Evolutionary conservation across 1,284 basidiomycete species (phyloP).

Genomic region (Apiotrichum veenhuisii): DNA sequence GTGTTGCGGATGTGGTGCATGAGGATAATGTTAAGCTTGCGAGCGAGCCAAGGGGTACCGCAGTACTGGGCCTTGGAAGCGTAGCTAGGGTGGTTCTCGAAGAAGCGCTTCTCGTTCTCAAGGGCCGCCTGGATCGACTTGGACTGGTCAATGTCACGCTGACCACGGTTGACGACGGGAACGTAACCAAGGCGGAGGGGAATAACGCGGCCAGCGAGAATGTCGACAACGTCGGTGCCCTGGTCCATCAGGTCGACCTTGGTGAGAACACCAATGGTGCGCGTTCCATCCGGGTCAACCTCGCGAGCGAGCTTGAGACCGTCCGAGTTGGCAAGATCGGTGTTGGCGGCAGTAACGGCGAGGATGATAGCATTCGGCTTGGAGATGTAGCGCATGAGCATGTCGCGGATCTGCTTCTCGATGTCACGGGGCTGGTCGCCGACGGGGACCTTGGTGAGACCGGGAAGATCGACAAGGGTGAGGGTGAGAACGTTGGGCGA

Average conservation of each 20-base stretch:
- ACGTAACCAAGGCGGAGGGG: slow-evolving; percentile 94
- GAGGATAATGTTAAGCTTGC: slow-evolving; percentile 96
- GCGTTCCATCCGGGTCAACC: slow-evolving; percentile 88
- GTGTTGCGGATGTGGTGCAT: slow-evolving; percentile 98
- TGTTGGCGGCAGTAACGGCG: slow-evolving; percentile 93
- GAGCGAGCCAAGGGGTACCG: slow-evolving; percentile 93
- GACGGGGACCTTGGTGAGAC: slow-evolving; percentile 88
- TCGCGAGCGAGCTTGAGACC: slow-evolving; percentile 94
- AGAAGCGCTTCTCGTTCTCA: slow-evolving; percentile 85
- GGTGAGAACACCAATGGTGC: slow-evolving; percentile 96
- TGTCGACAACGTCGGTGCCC: slow-evolving; percentile 97
- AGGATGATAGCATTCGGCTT: slow-evolving; percentile 79
- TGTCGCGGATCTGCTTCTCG: slow-evolving; percentile 94
- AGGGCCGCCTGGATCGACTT: slow-evolving; percentile 81
- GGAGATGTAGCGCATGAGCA: slow-evolving; percentile 93
- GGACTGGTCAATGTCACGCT: slow-evolving; percentile 87
- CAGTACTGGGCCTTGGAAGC: slow-evolving; percentile 92
- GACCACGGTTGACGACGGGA: slow-evolving; percentile 94
- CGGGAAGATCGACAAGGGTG: slow-evolving; percentile 94
- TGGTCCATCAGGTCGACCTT: slow-evolving; percentile 98
- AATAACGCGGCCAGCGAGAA: slow-evolving; percentile 91
- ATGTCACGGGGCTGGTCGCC: slow-evolving; percentile 98
- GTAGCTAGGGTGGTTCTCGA: slow-evolving; percentile 89
- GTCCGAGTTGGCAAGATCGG: slow-evolving; percentile 96
- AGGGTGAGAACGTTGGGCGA: slow-evolving; percentile 95